Conservation (phyloP, 2,329 filamentous ascomycete species). For the Beauveria sp. region DNA sequence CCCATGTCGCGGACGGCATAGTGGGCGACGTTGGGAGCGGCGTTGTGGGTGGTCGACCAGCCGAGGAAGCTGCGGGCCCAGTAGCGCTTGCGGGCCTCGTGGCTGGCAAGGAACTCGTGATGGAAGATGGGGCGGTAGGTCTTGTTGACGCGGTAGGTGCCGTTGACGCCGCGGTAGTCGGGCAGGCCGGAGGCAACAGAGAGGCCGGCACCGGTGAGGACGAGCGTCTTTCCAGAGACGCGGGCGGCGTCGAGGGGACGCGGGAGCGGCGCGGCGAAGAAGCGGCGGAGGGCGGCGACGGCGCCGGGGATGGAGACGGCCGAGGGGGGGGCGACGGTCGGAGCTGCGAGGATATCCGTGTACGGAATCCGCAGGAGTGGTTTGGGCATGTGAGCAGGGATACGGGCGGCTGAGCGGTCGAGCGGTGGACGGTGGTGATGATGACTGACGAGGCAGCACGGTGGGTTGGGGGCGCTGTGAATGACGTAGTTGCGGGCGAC, state of each 20-base stretch:
- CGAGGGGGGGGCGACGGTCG: conserved; percentile 64
- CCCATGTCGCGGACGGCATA: conserved; percentile 67
- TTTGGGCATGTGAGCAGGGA: conserved; percentile 47
- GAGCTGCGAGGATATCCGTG: conserved; percentile 70
- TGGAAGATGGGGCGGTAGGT: conserved; percentile 88
- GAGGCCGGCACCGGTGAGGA: conserved; percentile 76
- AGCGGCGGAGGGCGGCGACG: conserved; percentile 66
- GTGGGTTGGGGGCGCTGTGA: neutral
- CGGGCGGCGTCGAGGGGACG: conserved; percentile 26
- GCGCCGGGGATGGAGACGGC: conserved; percentile 66
- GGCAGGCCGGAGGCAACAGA: conserved; percentile 88
- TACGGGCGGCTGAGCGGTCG: neutral
- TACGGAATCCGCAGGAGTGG: conserved; percentile 84
- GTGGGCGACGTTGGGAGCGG: conserved; percentile 75
- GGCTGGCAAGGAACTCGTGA: conserved; percentile 74
- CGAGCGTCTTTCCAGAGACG: conserved; percentile 33
- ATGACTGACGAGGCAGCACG: neutral
- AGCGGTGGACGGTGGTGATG: neutral
- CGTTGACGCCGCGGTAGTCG: conserved; percentile 83
- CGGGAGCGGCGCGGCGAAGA: conserved; percentile 58
- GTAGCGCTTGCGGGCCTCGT: conserved; percentile 84
- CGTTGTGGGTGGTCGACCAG: conserved; percentile 74
- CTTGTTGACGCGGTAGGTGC: conserved; percentile 89
- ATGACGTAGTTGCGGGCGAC: neutral
- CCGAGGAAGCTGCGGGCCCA: conserved; percentile 94